These are phyloP conservation scores for Lipomyces spencermartinsiae DNA, from an alignment of 805 yeast genomes.

Conservation along the genomic window DNA sequence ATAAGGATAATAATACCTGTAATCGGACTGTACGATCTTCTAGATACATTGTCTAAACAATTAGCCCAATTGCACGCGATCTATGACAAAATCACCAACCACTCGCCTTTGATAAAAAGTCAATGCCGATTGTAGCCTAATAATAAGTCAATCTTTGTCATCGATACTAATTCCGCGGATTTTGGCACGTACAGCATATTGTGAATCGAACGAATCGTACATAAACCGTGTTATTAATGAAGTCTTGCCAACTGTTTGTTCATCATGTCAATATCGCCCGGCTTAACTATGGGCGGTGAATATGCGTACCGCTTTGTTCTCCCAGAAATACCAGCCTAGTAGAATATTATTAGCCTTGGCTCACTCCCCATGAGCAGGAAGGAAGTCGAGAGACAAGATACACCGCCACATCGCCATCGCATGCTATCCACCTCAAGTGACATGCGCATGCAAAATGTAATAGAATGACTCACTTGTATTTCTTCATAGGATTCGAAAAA, in stretches of 20 bases:
- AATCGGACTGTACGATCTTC: conserved; percentile 94
- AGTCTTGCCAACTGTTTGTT: conserved; percentile 78
- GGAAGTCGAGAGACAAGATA: neutral
- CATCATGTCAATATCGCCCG: neutral
- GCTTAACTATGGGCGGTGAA: neutral
- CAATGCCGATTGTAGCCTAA: conserved; percentile 94
- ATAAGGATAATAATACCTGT: conserved; percentile 52
- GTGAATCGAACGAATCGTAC: conserved; percentile 97
- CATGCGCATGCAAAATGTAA: neutral
- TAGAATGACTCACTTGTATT: conserved; percentile 47
- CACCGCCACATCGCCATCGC: neutral
- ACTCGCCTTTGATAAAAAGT: conserved; percentile 75
- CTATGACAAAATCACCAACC: conserved; percentile 7
- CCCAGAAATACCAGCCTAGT: conserved; percentile 90
- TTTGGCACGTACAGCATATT: conserved; percentile 63
- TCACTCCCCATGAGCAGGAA: neutral
- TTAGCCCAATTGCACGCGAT: neutral
- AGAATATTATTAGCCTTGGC: neutral
- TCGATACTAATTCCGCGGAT: neutral
- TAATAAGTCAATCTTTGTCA: neutral
- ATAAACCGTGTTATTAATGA: conserved; percentile 95
- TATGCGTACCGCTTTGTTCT: conserved; percentile 79
- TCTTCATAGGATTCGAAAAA: conserved; percentile 44
- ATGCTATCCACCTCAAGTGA: neutral
- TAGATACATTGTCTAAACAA: conserved; percentile 75